Percentiles rank a stretch among this genome's conserved stretches.
Evolutionary conservation across 2,329 filamentous ascomycete species (phyloP).

Genomic region (Aspergillus novofumigatus): DNA sequence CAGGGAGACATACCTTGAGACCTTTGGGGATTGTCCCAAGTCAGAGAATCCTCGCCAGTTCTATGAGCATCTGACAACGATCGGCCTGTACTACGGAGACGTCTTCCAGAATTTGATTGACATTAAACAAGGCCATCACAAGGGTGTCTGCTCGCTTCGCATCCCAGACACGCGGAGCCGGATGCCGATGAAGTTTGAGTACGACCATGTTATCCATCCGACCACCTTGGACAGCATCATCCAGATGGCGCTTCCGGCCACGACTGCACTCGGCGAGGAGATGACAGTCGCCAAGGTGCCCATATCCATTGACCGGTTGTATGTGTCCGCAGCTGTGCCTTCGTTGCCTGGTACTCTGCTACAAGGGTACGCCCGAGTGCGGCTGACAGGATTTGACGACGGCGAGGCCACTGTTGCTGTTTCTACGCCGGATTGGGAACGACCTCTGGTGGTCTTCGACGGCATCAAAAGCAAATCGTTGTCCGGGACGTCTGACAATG

Average conservation of each 20-base stretch:
- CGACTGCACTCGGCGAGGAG: no score
- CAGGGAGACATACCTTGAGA: no score
- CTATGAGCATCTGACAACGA: slow-evolving; percentile 4
- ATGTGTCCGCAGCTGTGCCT: not conserved
- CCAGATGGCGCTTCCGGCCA: not conserved
- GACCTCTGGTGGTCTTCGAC: not conserved
- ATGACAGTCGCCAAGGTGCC: not conserved
- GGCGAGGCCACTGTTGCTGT: not conserved
- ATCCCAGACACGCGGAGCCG: slow-evolving; percentile 10
- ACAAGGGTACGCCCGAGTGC: not conserved
- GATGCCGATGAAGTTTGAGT: slow-evolving; percentile 15
- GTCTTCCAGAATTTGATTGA: slow-evolving; percentile 20
- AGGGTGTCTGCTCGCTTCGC: slow-evolving; percentile 3
- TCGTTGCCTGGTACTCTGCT: not conserved
- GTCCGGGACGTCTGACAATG: not conserved
- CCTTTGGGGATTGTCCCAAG: no score
- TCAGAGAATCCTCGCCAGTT: not conserved
- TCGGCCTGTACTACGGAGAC: slow-evolving; percentile 11
- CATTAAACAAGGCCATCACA: slow-evolving; percentile 23
- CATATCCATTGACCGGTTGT: not conserved
- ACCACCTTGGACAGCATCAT: not conserved
- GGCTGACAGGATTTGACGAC: not conserved
- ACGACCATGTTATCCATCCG: not conserved
- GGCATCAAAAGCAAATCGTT: not conserved
- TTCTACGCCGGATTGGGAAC: not conserved